Evolutionary conservation across 2,329 filamentous ascomycete species (phyloP).

Genomic region (Nothopassalora personata): DNA sequence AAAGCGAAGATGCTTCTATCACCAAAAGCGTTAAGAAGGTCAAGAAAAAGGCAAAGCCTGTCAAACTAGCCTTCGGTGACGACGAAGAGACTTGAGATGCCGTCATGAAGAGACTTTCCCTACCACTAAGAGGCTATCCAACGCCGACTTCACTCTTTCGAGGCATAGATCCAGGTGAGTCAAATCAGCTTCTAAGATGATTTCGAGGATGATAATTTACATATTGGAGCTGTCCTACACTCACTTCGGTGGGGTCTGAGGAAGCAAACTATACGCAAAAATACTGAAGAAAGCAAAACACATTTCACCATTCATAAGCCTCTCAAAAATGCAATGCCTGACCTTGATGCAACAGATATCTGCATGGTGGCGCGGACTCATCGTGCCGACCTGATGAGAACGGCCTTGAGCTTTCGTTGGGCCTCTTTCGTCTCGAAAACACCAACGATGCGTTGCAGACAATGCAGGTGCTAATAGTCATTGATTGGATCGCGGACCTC

Average conservation of each 20-base stretch:
- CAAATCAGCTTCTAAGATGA: not conserved
- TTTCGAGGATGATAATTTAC: conserved; percentile 16
- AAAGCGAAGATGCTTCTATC: conserved; percentile 2
- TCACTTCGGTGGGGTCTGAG: conserved; percentile 14
- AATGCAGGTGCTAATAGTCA: no score
- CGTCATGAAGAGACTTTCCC: not conserved
- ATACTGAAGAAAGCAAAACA: not conserved
- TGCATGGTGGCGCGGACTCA: no score
- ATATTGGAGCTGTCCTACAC: conserved; percentile 32
- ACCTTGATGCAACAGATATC: not conserved
- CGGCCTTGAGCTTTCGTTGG: no score
- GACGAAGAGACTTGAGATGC: conserved; percentile 22
- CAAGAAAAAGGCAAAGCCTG: conserved; percentile 32
- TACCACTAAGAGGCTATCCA: not conserved
- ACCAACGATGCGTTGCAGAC: no score
- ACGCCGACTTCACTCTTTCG: not conserved
- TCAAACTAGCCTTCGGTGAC: conserved; percentile 35
- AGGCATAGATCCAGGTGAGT: not conserved
- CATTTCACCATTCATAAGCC: not conserved
- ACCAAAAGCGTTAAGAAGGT: conserved; percentile 27
- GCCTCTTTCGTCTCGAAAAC: no score
- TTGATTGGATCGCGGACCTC: no score
- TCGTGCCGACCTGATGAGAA: no score
- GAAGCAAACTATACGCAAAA: conserved; percentile 26
- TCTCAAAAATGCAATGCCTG: not conserved